Percentiles rank a stretch among this genome's conserved stretches.
phyloP scores from a whole-genome alignment of 345 rosid species.

The Lumnitzera racemosa region DNA sequence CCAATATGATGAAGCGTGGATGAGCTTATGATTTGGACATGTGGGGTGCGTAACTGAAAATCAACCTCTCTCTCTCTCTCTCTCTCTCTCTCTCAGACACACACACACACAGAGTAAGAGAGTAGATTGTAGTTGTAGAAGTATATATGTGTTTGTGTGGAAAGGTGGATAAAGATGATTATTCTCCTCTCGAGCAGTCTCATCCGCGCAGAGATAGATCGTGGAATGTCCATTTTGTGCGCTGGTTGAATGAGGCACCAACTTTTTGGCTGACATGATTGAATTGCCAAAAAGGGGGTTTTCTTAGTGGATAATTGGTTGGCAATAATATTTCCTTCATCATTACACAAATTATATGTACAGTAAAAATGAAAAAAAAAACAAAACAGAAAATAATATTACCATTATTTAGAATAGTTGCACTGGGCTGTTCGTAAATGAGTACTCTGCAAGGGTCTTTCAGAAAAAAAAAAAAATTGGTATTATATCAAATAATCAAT shows the following conservation, averaged over 20 bases:
- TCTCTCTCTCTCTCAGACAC: background rate
- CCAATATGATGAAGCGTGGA: constrained; percentile 1
- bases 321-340: constrained; percentile 57
- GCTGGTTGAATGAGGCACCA: constrained; percentile 24
- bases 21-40: background rate
- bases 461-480: too few species aligned
- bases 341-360: constrained; percentile 12
- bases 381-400: background rate
- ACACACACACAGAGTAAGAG: too few species aligned
- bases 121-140: too few species aligned
- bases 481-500: too few species aligned
- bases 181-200: background rate
- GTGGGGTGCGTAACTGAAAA: constrained; percentile 2
- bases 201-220: constrained; percentile 1
- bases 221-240: constrained; percentile 25
- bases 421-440: too few species aligned
- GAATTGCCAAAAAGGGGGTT: constrained; percentile 27
- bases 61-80: background rate
- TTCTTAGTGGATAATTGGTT: constrained; percentile 58
- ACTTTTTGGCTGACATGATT: constrained; percentile 60
- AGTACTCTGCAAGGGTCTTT: too few species aligned
- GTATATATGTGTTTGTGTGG: too few species aligned
- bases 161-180: background rate
- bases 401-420: background rate
- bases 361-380: background rate